Evolutionary conservation across 1,284 basidiomycete genomes (phyloP), one percentile per base, ranked within the genome.

Genomic region (Sporisorium scitamineum): DNA sequence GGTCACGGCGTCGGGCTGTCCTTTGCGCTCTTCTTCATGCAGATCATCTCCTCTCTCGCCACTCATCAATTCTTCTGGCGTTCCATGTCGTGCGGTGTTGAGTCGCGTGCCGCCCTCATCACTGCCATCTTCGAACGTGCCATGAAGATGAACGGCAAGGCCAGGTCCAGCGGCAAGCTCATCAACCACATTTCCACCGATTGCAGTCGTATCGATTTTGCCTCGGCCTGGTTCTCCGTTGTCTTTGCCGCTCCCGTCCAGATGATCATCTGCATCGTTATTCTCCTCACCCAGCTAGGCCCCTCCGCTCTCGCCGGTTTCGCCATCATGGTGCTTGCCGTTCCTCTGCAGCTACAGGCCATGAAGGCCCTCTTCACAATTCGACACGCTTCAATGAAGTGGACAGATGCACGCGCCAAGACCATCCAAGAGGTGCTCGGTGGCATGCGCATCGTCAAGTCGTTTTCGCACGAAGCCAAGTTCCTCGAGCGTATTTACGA

Each of bases 171-270:
- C 24, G 94, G 94, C 41, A 92, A 92, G 81, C 89, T 95, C 44
- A 91, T 96, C 70, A 96, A 94, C 81, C 93, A 95, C 86, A 95
- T 97, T 76, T 94, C 93, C 5, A 95, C 94, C 0, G 95, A 97
- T 85, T 91, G 94, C 32, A 92, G 91, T 18, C 90, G 95, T 39
- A 93, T 97, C 83, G 94, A 97, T 84, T 97, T 95, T 83, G 92
- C 91, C 73, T 89, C 90, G 53, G 92, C 92, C 4, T 95, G 92
- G 87, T 93, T 94, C 72, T 87, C 87, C 61, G 90, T 93, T 88
- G 87, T 89, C 20, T 93, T 93, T 90, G 88, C 92, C 2, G 90
- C 91, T 0, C 92, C 92, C 0, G 62, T 84, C 52, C 80, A 84
- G 59, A 82, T 83, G 59, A 86, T 63, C 83, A 62, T 84, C 27